Evolutionary conservation across 495 filamentous ascomycete species (phyloP), one percentile per base, ranked within the genome.

Genomic region (Neurospora sp.): DNA sequence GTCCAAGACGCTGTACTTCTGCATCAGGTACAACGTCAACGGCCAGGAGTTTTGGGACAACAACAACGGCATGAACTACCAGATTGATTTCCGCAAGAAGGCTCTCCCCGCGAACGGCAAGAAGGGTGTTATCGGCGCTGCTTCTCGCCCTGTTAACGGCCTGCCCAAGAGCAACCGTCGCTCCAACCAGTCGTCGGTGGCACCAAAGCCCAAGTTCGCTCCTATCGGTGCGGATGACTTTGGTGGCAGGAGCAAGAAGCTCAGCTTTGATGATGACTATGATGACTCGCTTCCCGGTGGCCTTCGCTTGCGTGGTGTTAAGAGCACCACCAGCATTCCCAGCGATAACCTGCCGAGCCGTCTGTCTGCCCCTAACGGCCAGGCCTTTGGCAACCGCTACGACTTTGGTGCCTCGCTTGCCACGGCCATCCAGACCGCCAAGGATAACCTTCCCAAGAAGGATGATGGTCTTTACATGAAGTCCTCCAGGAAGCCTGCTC

Each of bases 1-100:
- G 77, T 86, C 88, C 69, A 98, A 97, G 85, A 95, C 93, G 1
- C 84, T 98, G 77, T 93, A 93, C 78, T 91, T 97, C 75, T 99
- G 96, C 84, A 90, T 98, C 69, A 91, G 93, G 38, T 99, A 98
- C 82, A 90, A 82, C 60, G 93, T 96, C 54, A 90, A 88, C 75
- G 93, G 94, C 8, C 88, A 93, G 76, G 95, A 98, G 76, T 91
- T 90, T 79, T 99, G 96, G 96, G 96, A 99, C 84, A 99, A 95
- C 85, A 98, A 99, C 79, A 81, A 87, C 73, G 84, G 84, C 14
- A 87, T 89, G 80, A 97, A 99, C 81, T 98, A 94, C 82, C 94
- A 97, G 77, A 88, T 97, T 71, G 94, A 97, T 79, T 99, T 99
- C 84, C 84, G 85, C 62, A 96, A 94, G 85, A 94, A 92, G 82